Evolutionary conservation across 805 yeast species (phyloP).

Genomic region (Kazachstania psychrophila): DNA sequence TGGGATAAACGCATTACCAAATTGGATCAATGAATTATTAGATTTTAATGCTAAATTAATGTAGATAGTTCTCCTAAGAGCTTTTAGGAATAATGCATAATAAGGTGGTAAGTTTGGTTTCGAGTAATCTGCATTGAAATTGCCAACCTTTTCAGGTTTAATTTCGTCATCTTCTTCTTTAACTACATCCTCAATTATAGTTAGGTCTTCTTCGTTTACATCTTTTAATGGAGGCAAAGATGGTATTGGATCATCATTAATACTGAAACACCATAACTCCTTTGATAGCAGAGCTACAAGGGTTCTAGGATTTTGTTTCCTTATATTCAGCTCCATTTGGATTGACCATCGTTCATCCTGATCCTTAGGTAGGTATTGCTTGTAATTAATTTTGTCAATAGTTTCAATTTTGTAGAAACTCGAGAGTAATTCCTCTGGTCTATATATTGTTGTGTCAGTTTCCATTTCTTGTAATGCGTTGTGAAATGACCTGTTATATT

Average conservation of each 20-base stretch:
- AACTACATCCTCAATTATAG: neutral
- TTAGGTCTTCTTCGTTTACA: slow-evolving; percentile 4
- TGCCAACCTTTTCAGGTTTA: slow-evolving; percentile 25
- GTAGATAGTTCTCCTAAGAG: slow-evolving; percentile 37
- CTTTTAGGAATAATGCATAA: slow-evolving; percentile 42
- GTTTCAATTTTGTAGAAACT: slow-evolving; percentile 25
- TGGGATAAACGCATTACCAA: slow-evolving; percentile 39
- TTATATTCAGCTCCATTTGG: slow-evolving; percentile 33
- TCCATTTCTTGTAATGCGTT: too few relatives aligned
- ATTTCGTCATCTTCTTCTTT: slow-evolving; percentile 1
- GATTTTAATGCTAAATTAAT: slow-evolving; percentile 27
- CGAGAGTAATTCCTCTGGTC: slow-evolving; percentile 24
- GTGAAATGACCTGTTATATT: too few relatives aligned
- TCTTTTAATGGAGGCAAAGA: slow-evolving; percentile 14
- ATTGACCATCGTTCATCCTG: slow-evolving; percentile 35
- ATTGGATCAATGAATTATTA: slow-evolving; percentile 35
- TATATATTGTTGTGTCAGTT: slow-evolving; percentile 7
- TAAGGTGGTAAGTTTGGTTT: slow-evolving; percentile 33
- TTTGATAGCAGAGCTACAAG: slow-evolving; percentile 34
- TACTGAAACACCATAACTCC: slow-evolving; percentile 38
- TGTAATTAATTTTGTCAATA: slow-evolving; percentile 26
- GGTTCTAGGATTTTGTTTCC: slow-evolving; percentile 30
- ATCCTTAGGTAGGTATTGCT: slow-evolving; percentile 26
- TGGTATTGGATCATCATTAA: slow-evolving; percentile 33
- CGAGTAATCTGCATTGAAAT: slow-evolving; percentile 29